Percentiles rank a stretch among this genome's conserved stretches.
Conservation (phyloP, 257 asterid genomes). For the Capsicum baccatum region DNA sequence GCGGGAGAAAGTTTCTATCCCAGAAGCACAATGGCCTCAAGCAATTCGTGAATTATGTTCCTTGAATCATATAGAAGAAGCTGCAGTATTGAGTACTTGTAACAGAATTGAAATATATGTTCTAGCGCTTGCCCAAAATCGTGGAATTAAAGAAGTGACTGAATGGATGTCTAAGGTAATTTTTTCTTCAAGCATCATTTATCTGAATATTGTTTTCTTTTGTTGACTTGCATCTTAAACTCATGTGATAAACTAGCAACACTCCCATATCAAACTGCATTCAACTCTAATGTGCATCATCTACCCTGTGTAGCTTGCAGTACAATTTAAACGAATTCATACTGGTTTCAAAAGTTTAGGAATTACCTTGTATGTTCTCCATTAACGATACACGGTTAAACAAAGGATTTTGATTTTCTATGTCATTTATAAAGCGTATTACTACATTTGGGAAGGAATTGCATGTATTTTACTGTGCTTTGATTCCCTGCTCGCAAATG, state of each 20-base stretch:
- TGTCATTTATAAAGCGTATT: not conserved
- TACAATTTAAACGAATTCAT: not conserved
- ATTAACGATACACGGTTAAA: not conserved
- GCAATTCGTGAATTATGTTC: slow-evolving; percentile 76
- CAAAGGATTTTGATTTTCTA: not conserved
- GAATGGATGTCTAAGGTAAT: slow-evolving; percentile 98
- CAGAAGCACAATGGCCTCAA: slow-evolving; percentile 89
- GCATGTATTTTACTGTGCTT: not conserved
- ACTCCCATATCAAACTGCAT: not conserved
- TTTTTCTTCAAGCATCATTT: not conserved
- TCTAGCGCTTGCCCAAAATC: slow-evolving; percentile 77
- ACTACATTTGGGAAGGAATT: not conserved
- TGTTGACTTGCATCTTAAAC: slow-evolving; percentile 1
- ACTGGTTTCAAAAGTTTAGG: not conserved
- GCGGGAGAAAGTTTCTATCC: slow-evolving; percentile 86
- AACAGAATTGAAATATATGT: slow-evolving; percentile 90
- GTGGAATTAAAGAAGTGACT: slow-evolving; percentile 91
- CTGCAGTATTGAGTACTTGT: slow-evolving; percentile 95
- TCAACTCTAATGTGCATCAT: slow-evolving; percentile 12
- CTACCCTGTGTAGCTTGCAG: not conserved
- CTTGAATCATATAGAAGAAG: slow-evolving; percentile 87
- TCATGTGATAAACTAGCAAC: slow-evolving; percentile 2
- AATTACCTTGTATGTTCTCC: not conserved
- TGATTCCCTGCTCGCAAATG: not conserved
- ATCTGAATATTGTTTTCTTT: slow-evolving; percentile 3